Conservation (phyloP, 2,329 filamentous ascomycete genomes). For the Cercospora zeae-maydis region DNA sequence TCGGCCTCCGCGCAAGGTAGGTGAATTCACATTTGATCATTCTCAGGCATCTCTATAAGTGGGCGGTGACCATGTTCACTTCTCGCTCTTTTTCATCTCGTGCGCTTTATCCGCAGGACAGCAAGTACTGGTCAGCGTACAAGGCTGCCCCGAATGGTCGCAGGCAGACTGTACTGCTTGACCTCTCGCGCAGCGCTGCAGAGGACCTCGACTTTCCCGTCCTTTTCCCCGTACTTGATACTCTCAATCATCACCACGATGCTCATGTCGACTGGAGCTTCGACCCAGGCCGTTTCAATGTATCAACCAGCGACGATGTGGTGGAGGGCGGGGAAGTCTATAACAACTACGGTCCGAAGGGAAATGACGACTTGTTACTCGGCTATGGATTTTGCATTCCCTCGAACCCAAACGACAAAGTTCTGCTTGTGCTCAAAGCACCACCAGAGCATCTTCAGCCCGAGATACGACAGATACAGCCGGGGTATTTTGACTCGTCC, state of each 20-base stretch:
- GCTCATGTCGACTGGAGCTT: conserved; percentile 50
- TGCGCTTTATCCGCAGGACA: conserved; percentile 33
- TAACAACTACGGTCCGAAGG: conserved; percentile 54
- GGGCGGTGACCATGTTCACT: conserved; percentile 52
- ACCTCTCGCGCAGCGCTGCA: conserved; percentile 34
- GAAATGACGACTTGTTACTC: conserved; percentile 52
- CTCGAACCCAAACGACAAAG: conserved; percentile 47
- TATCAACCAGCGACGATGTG: conserved; percentile 38
- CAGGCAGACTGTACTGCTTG: conserved; percentile 35
- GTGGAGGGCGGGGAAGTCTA: conserved; percentile 43
- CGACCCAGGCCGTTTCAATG: conserved; percentile 39
- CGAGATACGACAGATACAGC: conserved; percentile 30
- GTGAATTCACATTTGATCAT: conserved; percentile 25
- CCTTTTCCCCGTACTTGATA: conserved; percentile 51
- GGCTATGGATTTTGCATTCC: conserved; percentile 52
- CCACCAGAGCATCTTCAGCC: conserved; percentile 39
- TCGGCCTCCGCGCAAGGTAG: conserved; percentile 28
- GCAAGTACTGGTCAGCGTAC: conserved; percentile 38
- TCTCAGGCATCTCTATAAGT: conserved; percentile 46
- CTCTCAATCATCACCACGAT: conserved; percentile 47
- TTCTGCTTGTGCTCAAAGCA: conserved; percentile 42
- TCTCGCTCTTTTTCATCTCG: conserved; percentile 51
- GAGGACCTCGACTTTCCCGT: conserved; percentile 42
- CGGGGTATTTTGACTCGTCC: conserved; percentile 35
- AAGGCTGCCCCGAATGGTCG: conserved; percentile 30